phyloP scores from a whole-genome alignment of 352 stramenopile genomes.

The Globisporangium carolinianum region DNA sequence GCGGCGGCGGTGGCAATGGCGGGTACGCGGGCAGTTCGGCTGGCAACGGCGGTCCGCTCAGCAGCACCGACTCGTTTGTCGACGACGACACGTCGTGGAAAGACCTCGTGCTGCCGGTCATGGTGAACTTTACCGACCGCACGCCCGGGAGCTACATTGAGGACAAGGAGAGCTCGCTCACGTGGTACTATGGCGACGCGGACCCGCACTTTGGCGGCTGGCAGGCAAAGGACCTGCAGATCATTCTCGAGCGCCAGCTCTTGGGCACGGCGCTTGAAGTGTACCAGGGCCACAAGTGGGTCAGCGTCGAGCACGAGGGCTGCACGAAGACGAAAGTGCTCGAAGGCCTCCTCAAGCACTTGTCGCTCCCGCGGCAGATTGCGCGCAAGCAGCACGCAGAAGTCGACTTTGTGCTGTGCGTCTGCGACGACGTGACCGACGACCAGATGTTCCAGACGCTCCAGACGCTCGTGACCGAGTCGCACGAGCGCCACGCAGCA shows the following conservation, averaged over 20 bases:
- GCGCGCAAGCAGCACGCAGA: slow-evolving; percentile 52
- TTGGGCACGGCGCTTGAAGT: slow-evolving; percentile 83
- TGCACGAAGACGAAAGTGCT: slow-evolving; percentile 75
- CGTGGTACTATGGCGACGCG: slow-evolving; percentile 84
- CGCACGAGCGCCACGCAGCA: slow-evolving; percentile 55
- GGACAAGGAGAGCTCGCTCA: slow-evolving; percentile 81
- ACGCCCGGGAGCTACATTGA: slow-evolving; percentile 79
- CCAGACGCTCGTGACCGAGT: slow-evolving; percentile 66
- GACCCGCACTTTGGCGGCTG: slow-evolving; percentile 83
- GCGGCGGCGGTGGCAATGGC: slow-evolving; percentile 12
- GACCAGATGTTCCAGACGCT: slow-evolving; percentile 90
- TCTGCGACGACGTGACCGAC: slow-evolving; percentile 84
- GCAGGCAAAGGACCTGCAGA: slow-evolving; percentile 88
- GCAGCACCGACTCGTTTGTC: slow-evolving; percentile 41
- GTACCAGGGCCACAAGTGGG: slow-evolving; percentile 75
- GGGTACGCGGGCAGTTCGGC: slow-evolving; percentile 8
- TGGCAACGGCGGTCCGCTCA: slow-evolving; percentile 17
- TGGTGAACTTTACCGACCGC: slow-evolving; percentile 70
- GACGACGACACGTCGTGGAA: slow-evolving; percentile 72
- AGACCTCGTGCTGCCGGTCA: slow-evolving; percentile 66
- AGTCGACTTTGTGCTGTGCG: slow-evolving; percentile 85
- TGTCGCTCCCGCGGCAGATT: slow-evolving; percentile 66
- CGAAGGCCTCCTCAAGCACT: slow-evolving; percentile 64
- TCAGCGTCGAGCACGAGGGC: slow-evolving; percentile 76
- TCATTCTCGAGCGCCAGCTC: slow-evolving; percentile 81